These are phyloP conservation scores for Bretziella fagacearum DNA, from an alignment of 2,329 filamentous ascomycete species.

Conservation along the genomic window DNA sequence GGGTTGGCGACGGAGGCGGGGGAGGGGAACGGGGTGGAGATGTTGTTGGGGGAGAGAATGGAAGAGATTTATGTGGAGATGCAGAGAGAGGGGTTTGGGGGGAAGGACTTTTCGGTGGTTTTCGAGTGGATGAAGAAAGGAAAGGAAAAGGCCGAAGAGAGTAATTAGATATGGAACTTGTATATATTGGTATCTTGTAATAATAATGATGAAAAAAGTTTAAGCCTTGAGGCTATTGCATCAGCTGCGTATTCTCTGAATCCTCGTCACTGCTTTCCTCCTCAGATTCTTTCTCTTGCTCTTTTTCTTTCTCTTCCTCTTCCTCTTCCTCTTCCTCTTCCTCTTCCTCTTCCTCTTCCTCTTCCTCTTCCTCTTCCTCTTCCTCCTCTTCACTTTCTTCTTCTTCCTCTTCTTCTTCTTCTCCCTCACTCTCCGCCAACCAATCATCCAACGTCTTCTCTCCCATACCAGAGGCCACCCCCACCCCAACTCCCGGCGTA, in stretches of 20 bases:
- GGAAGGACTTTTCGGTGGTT: conserved; percentile 66
- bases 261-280: conserved; percentile 33
- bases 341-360: conserved; percentile 30
- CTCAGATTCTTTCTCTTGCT: conserved; percentile 28
- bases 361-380: conserved; percentile 30
- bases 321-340: conserved; percentile 36
- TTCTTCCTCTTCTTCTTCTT: conserved; percentile 37
- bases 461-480: conserved; percentile 31
- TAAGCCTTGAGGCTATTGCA: conserved; percentile 21
- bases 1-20: conserved; percentile 57
- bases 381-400: conserved; percentile 33
- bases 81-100: conserved; percentile 46
- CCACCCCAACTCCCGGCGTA: conserved; percentile 9
- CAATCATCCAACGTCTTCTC: conserved; percentile 84
- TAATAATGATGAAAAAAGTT: background rate
- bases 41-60: conserved; percentile 48
- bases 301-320: conserved; percentile 28
- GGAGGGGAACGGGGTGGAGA: conserved; percentile 44
- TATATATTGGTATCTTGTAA: background rate
- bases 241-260: conserved; percentile 28
- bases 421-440: conserved; percentile 56
- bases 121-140: conserved; percentile 49
- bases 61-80: conserved; percentile 48
- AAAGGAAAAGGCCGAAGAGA: conserved; percentile 23
- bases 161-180: background rate